Evolutionary conservation across 129 eudicot species (phyloP), one percentile per base, ranked within the genome.

Genomic region (Helichrysum umbraculigerum): DNA sequence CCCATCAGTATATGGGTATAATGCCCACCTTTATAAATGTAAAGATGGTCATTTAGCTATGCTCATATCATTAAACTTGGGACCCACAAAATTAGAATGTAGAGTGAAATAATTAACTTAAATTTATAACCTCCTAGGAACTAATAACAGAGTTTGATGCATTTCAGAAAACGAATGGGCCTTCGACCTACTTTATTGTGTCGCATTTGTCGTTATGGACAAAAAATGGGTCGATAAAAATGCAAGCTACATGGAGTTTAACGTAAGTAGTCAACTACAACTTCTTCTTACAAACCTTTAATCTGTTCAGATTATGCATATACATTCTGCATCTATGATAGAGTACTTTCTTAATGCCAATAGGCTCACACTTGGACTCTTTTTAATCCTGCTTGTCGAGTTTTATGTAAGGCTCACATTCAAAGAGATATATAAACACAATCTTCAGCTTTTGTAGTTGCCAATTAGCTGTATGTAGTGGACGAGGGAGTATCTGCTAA

Each of bases 161-260:
- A 75, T 84, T 88, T 66, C 92, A 93, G 98, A 88, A 73, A 88
- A 85, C 35, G 95, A 93, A 77, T 90, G 93, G 96, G 97, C 97
- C 4, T 93, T 93, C 69, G 97, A 90, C 78, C 81, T 93, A 59
- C 97, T 93, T n/a, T 93, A 93, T 71, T 93, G 96, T 68, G 84
- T 93, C 44, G 87, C 98, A 3, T 93, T 93, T 77, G 81, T 82
- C 82, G 59, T 93, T 25, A 87, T 93, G 96, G 97, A 93, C 88
- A 87, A 93, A 71, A 84, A 83, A 44, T 93, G 96, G 97, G 81
- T 83, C 7, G 92, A 90, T 72, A 90, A 81, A 73, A 84, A 86
- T 70, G 98, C 98, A 50, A 83, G 91, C 51, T 93, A 90, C 85
- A 93, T 93, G 98, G 96, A 90, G 77, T 93, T 93, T 79, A 93